These are phyloP conservation scores for Solanum pinnatisectum DNA, from an alignment of 257 asterid species.

Conservation along the genomic window DNA sequence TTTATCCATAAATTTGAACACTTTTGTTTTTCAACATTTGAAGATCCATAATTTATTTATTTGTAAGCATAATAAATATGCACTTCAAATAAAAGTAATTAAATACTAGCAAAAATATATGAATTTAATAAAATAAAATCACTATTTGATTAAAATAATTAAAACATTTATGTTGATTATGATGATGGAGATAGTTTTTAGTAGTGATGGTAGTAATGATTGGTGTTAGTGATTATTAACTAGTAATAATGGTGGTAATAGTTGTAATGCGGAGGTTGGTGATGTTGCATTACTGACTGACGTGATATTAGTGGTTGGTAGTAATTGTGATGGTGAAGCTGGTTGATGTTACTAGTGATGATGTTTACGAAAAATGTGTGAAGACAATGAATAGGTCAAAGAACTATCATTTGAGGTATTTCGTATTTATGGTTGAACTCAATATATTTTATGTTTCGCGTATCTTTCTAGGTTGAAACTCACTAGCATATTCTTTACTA, in stretches of 20 bases:
- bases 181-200: background rate
- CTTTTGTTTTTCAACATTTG: no score
- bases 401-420: background rate
- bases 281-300: background rate
- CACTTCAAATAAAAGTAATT: background rate
- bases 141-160: no score
- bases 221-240: background rate
- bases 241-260: background rate
- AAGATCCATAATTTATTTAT: no score
- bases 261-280: background rate
- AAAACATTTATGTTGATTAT: background rate
- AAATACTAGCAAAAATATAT: no score
- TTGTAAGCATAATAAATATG: no score
- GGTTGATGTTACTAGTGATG: no score
- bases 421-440: background rate
- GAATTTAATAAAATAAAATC: no score
- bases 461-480: no score
- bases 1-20: no score
- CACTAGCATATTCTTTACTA: no score
- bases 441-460: background rate
- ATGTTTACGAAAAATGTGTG: background rate
- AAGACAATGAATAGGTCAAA: background rate
- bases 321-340: no score
- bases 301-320: rapidly evolving
- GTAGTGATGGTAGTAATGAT: background rate